Evolutionary conservation across 148 eudicot species (phyloP), one percentile per base, ranked within the genome.

Genomic region (Dysphania ambrosioides): DNA sequence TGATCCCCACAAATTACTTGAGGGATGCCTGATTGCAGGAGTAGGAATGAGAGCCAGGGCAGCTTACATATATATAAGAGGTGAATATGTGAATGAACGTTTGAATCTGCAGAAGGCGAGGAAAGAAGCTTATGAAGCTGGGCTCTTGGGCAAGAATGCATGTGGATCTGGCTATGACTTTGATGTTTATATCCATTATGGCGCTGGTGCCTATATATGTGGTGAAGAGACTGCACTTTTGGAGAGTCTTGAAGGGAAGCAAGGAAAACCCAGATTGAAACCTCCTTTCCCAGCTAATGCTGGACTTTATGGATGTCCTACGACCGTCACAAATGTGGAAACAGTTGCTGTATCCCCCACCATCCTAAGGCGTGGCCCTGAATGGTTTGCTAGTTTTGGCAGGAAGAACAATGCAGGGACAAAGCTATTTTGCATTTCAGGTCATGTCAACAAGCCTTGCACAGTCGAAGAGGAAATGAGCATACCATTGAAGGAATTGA

Each of bases 391-490:
- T 59, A 91, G 96, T 70, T 94, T 94, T 65, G 97, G 96, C 41
- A 83, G 97, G 83, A 94, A 91, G 78, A 91, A 91, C 73, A 91
- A 94, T 81, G 73, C 97, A 15, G 98, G 97, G 23, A 94, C 97
- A 5, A 94, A 94, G 81, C 78, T 94, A 18, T 91, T 83, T 68
- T 91, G 98, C 49, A 74, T 91, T 44, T 94, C 97, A 7, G 98
- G 98, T 36, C 97, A 94, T 77, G 98, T 94, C 42, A 94, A 94
- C 83, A 94, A 90, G 75, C 98, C 98, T 41, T 94, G 98, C 86
- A 94, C 98, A 0, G 98, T 94, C 38, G 97, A 94, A 81, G 96
- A 91, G 83, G 97, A 94, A 85, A 94, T 91, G 98, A 94, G 97
- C 72, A 91, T 94, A 47, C 88, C 97, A 32, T 76, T 93, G 74